These are phyloP conservation scores for Bipolaris gigantea DNA, from an alignment of 2,329 filamentous ascomycete genomes.

Conservation along the genomic window DNA sequence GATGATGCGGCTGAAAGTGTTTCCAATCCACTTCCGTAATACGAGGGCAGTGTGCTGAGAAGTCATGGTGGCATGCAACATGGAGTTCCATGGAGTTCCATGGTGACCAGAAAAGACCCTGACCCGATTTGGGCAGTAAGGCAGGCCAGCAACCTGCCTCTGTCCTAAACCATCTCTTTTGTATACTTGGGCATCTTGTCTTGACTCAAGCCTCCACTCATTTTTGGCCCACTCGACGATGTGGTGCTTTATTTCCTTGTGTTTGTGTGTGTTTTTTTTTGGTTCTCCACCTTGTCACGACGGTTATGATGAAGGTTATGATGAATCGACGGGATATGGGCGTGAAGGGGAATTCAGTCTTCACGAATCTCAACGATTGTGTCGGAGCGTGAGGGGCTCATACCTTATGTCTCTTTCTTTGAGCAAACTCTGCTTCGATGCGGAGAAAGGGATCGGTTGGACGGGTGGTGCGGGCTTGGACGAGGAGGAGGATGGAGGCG, in stretches of 20 bases:
- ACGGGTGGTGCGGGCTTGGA: conserved; percentile 5
- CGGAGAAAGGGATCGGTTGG: conserved; percentile 7
- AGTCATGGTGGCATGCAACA: not conserved
- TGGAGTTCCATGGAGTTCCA: not conserved
- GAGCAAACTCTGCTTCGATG: conserved; percentile 21
- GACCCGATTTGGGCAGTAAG: not conserved
- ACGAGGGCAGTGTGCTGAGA: conserved; percentile 6
- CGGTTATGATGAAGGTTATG: conserved; percentile 29
- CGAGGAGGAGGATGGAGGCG: not conserved
- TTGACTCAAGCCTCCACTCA: conserved; percentile 24
- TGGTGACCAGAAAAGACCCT: not conserved
- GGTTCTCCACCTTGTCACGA: conserved; percentile 25
- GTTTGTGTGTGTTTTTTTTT: conserved; percentile 10
- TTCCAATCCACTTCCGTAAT: conserved; percentile 33
- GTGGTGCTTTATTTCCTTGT: conserved; percentile 24
- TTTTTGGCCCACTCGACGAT: conserved; percentile 16
- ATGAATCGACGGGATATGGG: conserved; percentile 21
- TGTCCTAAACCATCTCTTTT: conserved; percentile 22
- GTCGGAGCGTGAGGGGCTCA: conserved; percentile 26
- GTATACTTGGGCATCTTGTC: conserved; percentile 31
- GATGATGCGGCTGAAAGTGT: conserved; percentile 33
- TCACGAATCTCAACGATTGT: conserved; percentile 26
- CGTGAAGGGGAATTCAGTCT: conserved; percentile 16
- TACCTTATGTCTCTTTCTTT: conserved; percentile 23
- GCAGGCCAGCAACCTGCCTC: conserved; percentile 5